Conservation (phyloP, 1,284 basidiomycete species). For the Kwoniella shivajii region DNA sequence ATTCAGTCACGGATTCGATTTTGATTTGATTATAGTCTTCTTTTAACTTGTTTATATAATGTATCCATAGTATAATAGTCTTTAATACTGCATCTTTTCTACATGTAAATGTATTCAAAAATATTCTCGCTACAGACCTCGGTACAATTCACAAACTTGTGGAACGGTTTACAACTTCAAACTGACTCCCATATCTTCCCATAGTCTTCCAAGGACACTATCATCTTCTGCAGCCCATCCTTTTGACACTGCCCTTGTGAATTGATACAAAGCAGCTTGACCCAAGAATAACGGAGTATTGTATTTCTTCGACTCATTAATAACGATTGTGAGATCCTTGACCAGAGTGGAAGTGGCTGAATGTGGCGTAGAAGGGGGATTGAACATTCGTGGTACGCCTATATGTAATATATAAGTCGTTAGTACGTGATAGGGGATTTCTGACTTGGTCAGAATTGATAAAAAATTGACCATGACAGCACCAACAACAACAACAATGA, state of each 20-base stretch:
- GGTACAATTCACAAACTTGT: too few relatives aligned
- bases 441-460: neutral
- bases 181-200: constrained; percentile 35
- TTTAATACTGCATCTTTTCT: too few relatives aligned
- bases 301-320: constrained; percentile 36
- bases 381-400: constrained; percentile 41
- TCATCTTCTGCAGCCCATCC: constrained; percentile 42
- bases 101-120: too few relatives aligned
- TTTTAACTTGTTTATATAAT: too few relatives aligned
- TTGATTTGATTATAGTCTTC: too few relatives aligned
- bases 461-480: neutral
- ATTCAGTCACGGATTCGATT: too few relatives aligned
- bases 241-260: constrained; percentile 23
- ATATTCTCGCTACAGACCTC: too few relatives aligned
- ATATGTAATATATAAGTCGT: neutral
- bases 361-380: constrained; percentile 23
- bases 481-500: neutral
- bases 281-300: constrained; percentile 43
- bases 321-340: constrained; percentile 40
- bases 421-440: too few relatives aligned
- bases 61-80: too few relatives aligned
- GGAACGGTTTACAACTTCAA: constrained; percentile 12
- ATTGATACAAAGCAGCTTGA: constrained; percentile 39
- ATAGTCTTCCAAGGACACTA: constrained; percentile 32
- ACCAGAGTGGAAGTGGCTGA: constrained; percentile 34